These are phyloP conservation scores for Pythium utonaiense DNA, from an alignment of 352 stramenopile genomes.

Conservation along the genomic window DNA sequence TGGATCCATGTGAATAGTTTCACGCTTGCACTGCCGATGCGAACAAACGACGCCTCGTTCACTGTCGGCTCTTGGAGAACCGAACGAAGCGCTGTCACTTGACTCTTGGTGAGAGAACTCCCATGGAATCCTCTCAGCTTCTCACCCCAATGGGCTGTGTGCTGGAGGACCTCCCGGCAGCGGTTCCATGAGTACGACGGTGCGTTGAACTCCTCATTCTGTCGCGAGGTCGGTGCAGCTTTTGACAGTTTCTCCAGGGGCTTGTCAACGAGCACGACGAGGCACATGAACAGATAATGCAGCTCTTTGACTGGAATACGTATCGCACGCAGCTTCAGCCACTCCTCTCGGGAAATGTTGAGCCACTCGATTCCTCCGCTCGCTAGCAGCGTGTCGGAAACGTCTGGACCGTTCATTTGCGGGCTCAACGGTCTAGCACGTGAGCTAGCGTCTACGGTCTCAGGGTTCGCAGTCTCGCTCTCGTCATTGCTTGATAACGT, in stretches of 20 bases:
- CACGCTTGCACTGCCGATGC: conserved; percentile 48
- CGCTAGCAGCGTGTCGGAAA: conserved; percentile 11
- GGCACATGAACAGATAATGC: conserved; percentile 76
- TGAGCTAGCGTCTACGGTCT: neutral
- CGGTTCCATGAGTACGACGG: conserved; percentile 59
- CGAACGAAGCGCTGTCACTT: conserved; percentile 46
- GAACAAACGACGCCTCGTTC: conserved; percentile 46
- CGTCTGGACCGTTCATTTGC: conserved; percentile 14
- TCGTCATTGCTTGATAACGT: conserved; percentile 13
- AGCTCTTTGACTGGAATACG: conserved; percentile 65
- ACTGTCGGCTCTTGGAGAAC: conserved; percentile 63
- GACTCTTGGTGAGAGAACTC: conserved; percentile 34
- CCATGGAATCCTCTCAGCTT: conserved; percentile 38
- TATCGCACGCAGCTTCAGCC: conserved; percentile 56
- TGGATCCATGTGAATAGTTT: conserved; percentile 67
- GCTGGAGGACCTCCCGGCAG: conserved; percentile 59
- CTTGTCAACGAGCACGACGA: conserved; percentile 64
- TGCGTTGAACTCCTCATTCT: conserved; percentile 49
- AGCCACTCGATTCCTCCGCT: conserved; percentile 53
- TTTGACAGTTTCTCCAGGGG: conserved; percentile 36
- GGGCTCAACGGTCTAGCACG: neutral
- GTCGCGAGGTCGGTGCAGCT: conserved; percentile 34
- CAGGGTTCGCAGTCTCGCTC: neutral
- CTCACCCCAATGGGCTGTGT: conserved; percentile 40
- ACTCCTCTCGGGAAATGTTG: conserved; percentile 63